Evolutionary conservation across 768 basidiomycete species (phyloP).

Genomic region (Macrolepiota albuminosa): DNA sequence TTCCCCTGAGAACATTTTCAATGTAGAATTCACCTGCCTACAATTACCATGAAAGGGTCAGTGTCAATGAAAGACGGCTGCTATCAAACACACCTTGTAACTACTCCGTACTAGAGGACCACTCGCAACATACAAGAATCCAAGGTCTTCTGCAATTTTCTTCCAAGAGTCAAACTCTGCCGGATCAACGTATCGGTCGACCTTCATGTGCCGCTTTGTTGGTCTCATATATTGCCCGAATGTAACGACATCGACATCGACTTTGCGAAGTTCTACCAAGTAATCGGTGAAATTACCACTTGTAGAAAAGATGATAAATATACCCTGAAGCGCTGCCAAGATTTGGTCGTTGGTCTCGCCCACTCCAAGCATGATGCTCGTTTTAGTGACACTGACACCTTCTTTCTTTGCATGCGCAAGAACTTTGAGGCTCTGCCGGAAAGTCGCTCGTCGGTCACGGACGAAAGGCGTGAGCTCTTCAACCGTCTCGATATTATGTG

Average conservation of each 20-base stretch:
- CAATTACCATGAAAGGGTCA: background rate
- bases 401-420: conserved; percentile 79
- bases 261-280: conserved; percentile 73
- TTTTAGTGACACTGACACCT: conserved; percentile 90
- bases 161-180: conserved; percentile 93
- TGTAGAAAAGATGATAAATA: background rate
- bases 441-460: conserved; percentile 90
- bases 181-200: conserved; percentile 92
- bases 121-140: conserved; percentile 96
- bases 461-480: conserved; percentile 93
- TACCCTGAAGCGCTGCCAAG: conserved; percentile 72
- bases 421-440: conserved; percentile 78
- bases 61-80: background rate
- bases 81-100: conserved; percentile 70
- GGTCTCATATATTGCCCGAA: conserved; percentile 99
- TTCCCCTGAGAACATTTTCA: conserved; percentile 78
- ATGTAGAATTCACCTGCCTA: conserved; percentile 97
- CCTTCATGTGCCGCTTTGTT: conserved; percentile 99
- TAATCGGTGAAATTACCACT: background rate
- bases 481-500: conserved; percentile 97
- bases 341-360: conserved; percentile 87
- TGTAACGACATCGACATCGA: conserved; percentile 94
- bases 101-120: conserved; percentile 94
- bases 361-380: conserved; percentile 97
- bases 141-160: conserved; percentile 83